Percentiles rank a stretch among this genome's conserved stretches.
These are phyloP conservation scores for Teratosphaeria nubilosa DNA, from an alignment of 2,329 filamentous ascomycete genomes.

Conservation along the genomic window DNA sequence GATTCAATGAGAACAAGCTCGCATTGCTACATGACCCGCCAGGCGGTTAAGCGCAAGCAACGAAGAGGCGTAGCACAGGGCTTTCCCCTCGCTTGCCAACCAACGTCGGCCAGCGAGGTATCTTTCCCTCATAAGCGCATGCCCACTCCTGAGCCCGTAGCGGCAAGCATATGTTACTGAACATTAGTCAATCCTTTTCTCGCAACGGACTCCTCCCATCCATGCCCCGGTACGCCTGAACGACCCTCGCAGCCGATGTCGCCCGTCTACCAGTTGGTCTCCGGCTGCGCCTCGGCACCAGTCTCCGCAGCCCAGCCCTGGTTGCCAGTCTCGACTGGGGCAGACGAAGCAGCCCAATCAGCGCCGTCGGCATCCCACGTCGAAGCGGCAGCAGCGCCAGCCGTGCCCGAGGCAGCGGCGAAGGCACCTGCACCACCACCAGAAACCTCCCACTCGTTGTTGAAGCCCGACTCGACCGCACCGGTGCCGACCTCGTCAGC, in stretches of 20 bases:
- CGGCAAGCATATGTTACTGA: constrained; percentile 1
- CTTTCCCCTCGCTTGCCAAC: constrained; percentile 64
- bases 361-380: constrained; percentile 54
- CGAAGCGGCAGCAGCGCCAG: constrained; percentile 50
- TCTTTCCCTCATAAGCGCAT: constrained; percentile 99
- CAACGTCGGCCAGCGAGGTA: constrained; percentile 47
- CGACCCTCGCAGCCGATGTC: constrained; percentile 2
- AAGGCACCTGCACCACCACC: constrained; percentile 54
- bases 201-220: background rate
- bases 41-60: constrained; percentile 20
- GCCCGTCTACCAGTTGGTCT: constrained; percentile 37
- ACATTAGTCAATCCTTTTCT: constrained; percentile 7
- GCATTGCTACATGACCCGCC: constrained; percentile 19
- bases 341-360: constrained; percentile 58
- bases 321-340: constrained; percentile 35
- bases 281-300: constrained; percentile 26
- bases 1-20: background rate
- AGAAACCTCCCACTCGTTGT: constrained; percentile 77
- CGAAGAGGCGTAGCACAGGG: constrained; percentile 58
- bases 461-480: constrained; percentile 71
- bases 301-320: constrained; percentile 42
- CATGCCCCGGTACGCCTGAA: background rate
- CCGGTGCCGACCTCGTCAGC: constrained; percentile 74
- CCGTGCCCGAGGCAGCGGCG: constrained; percentile 48
- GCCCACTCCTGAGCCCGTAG: constrained; percentile 40